A percentile compares a stretch with the other conserved stretches of the same genome.
These are phyloP conservation scores for Xylaria sp. DNA, from an alignment of 495 filamentous ascomycete genomes.

Conservation along the genomic window DNA sequence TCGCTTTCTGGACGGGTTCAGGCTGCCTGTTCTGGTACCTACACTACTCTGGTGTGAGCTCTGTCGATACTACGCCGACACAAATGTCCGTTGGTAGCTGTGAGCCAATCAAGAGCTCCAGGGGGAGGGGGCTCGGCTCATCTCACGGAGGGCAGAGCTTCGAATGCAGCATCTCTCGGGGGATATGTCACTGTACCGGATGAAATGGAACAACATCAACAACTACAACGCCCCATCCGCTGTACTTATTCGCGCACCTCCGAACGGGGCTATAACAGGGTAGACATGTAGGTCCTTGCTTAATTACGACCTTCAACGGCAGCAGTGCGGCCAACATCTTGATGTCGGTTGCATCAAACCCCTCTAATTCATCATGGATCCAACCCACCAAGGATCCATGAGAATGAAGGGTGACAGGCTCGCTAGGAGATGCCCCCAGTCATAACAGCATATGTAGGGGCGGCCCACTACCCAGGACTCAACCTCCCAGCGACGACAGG, in stretches of 20 bases:
- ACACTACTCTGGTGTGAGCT: not conserved
- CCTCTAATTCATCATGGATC: not conserved
- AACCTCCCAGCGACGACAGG: not conserved
- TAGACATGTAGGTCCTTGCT: slow-evolving; percentile 1
- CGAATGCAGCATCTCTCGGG: slow-evolving; percentile 5
- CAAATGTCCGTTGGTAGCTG: not conserved
- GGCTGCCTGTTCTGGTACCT: not conserved
- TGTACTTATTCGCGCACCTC: slow-evolving; percentile 6
- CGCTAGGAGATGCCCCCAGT: not conserved
- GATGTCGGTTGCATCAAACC: slow-evolving; percentile 3
- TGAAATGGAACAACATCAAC: not conserved
- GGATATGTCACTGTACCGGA: not conserved
- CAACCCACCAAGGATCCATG: not conserved
- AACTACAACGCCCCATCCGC: not conserved
- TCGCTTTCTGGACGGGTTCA: not conserved
- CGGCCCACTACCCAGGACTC: not conserved
- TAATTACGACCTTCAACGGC: not conserved
- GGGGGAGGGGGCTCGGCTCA: not conserved
- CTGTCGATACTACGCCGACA: not conserved
- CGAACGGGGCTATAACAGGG: not conserved
- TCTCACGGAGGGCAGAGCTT: not conserved
- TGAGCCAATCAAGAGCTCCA: not conserved
- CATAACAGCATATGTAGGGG: not conserved
- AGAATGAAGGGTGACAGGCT: slow-evolving; percentile 12
- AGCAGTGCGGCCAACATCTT: not conserved